Evolutionary conservation across 176 grass and related monocot genomes (phyloP).

Genomic region (Metroxylon sagu): DNA sequence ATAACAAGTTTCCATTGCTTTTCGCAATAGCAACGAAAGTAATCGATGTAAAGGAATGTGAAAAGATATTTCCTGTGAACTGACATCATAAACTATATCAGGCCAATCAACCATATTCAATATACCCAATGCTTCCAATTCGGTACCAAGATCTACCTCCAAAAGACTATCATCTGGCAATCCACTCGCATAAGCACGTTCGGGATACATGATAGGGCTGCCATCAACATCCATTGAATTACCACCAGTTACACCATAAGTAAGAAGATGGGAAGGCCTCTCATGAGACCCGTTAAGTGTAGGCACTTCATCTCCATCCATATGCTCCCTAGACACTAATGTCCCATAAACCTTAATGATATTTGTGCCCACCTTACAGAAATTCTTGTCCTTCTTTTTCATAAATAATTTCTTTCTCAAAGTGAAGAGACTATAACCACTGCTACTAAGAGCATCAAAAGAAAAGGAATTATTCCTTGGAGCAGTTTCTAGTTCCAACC

Average conservation of each 20-base stretch:
- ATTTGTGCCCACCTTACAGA: conserved; percentile 20
- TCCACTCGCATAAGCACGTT: conserved; percentile 36
- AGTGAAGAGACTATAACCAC: conserved; percentile 22
- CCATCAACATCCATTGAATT: conserved; percentile 11
- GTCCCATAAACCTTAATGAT: conserved; percentile 18
- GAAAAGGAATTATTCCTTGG: conserved; percentile 35
- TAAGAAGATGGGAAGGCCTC: not conserved
- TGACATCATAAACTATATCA: conserved; percentile 75
- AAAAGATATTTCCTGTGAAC: conserved; percentile 95
- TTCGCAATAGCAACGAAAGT: conserved; percentile 77
- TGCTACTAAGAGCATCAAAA: conserved; percentile 28
- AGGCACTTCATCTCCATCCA: conserved; percentile 12
- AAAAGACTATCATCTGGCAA: conserved; percentile 57
- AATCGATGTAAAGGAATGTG: conserved; percentile 96
- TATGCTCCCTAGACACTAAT: conserved; percentile 4
- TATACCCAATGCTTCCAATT: conserved; percentile 58
- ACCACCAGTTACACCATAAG: not conserved
- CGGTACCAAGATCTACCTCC: conserved; percentile 45
- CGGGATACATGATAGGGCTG: conserved; percentile 15
- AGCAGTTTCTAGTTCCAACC: conserved; percentile 47
- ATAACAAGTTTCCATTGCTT: conserved; percentile 55
- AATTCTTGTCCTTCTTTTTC: conserved; percentile 25
- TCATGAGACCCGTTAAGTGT: conserved; percentile 12
- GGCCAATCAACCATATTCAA: conserved; percentile 63
- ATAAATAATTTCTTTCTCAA: conserved; percentile 42